Base-by-base conservation (phyloP, 1,139 yeast species). In the Yamadazyma diddensiae region DNA sequence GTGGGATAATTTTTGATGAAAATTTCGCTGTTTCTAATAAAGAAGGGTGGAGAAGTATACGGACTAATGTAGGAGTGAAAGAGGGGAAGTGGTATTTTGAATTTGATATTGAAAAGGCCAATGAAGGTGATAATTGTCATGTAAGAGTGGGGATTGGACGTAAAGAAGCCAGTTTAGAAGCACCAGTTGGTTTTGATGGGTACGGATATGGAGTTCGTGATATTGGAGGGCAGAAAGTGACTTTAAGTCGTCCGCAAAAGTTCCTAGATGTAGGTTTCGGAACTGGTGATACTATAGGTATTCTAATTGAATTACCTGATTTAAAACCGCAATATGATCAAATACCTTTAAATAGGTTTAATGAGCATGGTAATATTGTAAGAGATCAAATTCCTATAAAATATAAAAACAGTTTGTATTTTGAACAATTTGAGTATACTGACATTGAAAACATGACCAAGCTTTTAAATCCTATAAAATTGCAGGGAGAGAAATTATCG, bases 111-210 rank as follows among this genome's bases (percentile, higher is more conserved):
- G 41, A 77, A 7, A 62, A 59, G 29, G 75, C 74, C 28, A 66
- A 70, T 42, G 66, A 62, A 6, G 52, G 46, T 7, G 20, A 19
- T 23, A 54, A 53, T 29, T 53, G 73, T 33, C 94, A 90, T 54
- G 90, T 90, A 1, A 59, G 98, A 22, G 52, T 90, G 16, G 99
- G 99, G 0, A 49, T 90, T 28, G 82, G 82, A 0, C 64, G 97
- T 35, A 70, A 86, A 43, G 98, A 92, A 51, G 94, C 96, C 1
- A 77, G 88, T 34, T 59, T 90, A 30, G 97, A 92, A 45, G 95
- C 95, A 0, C 98, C 99, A 0, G 92, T 90, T 7, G 99, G 99
- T 4, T 86, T 77, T 50, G 97, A 92, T 56, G 94, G 90, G 0
- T 92, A 88, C 58, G 92, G 97, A 0, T 92, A 94, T 55, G 97